Evolutionary conservation across 225 moss, liverwort and hornwort genomes (phyloP).

Genomic region (Marchantia polymorpha): DNA sequence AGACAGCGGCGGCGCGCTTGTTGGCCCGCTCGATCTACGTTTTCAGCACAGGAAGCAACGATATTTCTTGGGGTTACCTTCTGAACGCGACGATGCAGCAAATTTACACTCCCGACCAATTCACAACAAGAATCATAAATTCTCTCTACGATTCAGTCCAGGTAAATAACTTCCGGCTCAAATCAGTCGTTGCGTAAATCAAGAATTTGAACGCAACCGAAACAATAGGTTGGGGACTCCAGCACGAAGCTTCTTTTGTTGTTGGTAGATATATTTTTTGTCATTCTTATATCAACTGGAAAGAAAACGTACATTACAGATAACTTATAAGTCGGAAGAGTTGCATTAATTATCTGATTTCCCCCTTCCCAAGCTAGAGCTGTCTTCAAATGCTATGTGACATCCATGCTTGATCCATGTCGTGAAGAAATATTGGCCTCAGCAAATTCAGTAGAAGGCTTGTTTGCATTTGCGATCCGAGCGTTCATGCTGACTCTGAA

Average conservation of each 20-base stretch:
- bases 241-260: no score
- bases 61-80: conserved; percentile 4
- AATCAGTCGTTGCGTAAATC: no score
- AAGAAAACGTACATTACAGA: no score
- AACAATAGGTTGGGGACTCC: no score
- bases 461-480: no score
- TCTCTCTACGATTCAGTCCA: background rate
- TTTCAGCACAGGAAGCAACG: conserved; percentile 7
- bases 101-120: background rate
- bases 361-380: background rate
- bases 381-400: background rate
- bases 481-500: background rate
- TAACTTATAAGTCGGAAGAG: no score
- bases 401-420: background rate
- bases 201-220: no score
- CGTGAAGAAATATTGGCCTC: background rate
- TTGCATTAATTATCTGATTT: no score
- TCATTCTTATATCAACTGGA: background rate
- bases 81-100: background rate
- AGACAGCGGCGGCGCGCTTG: background rate
- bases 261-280: no score
- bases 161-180: background rate
- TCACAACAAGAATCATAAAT: background rate
- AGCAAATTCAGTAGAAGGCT: no score
- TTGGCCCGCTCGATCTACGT: background rate